Conservation (phyloP, 306 rosid genomes). For the Luffa aegyptiaca region DNA sequence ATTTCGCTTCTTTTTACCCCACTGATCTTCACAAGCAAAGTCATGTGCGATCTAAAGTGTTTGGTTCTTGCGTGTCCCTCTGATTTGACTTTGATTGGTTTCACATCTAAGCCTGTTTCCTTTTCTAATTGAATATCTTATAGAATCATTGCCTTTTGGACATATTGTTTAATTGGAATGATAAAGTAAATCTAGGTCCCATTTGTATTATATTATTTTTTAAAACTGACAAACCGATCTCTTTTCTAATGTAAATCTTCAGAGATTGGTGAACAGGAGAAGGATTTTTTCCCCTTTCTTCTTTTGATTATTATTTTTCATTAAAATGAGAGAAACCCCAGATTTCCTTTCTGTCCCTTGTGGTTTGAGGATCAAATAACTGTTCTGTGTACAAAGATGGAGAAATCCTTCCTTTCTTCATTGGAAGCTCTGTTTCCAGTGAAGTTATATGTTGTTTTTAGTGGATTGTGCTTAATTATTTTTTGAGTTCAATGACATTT, state of each 20-base stretch:
- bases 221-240: background rate
- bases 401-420: background rate
- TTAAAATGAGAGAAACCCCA: background rate
- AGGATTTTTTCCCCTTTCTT: background rate
- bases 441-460: background rate
- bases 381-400: background rate
- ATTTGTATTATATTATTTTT: background rate
- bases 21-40: background rate
- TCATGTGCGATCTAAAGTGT: slow-evolving; percentile 17
- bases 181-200: slow-evolving; percentile 7
- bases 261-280: background rate
- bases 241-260: background rate
- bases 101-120: background rate
- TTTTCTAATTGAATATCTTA: background rate
- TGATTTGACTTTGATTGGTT: slow-evolving; percentile 4
- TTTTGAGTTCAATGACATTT: no score
- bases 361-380: background rate
- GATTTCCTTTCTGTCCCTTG: background rate
- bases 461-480: background rate
- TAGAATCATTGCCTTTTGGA: background rate
- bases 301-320: background rate
- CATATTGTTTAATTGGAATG: background rate
- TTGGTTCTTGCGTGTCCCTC: slow-evolving; percentile 2
- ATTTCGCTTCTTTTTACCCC: background rate
- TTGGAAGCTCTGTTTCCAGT: background rate